Percentiles rank a stretch among this genome's conserved stretches.
Conservation (phyloP, 371 early-diverging fungal species). For the Polyrhizophydium stewartii region DNA sequence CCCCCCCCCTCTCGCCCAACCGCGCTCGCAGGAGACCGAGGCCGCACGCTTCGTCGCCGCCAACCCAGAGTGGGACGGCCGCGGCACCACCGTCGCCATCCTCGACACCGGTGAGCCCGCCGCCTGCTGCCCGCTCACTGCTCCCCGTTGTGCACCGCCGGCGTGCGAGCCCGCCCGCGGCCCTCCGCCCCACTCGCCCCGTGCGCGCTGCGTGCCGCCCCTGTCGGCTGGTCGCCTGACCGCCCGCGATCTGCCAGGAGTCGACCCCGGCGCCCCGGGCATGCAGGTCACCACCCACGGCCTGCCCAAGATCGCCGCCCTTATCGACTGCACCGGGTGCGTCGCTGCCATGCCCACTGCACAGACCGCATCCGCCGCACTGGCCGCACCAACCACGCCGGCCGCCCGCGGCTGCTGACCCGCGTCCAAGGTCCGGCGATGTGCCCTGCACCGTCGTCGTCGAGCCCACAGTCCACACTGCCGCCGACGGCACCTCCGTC, state of each 20-base stretch:
- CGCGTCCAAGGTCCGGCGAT: conserved; percentile 67
- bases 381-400: no score
- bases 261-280: conserved; percentile 86
- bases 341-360: no score
- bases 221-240: no score
- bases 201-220: no score
- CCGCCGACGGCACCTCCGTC: conserved; percentile 22
- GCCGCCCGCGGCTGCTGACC: no score
- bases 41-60: conserved; percentile 77
- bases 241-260: conserved; percentile 40
- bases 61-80: conserved; percentile 78
- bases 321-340: conserved; percentile 90
- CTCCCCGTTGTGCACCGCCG: no score
- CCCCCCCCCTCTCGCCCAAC: conserved; percentile 5
- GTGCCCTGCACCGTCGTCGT: conserved; percentile 60
- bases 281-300: conserved; percentile 76
- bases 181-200: neutral
- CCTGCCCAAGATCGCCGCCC: conserved; percentile 82
- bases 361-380: no score
- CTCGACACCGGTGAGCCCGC: conserved; percentile 68
- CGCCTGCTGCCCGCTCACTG: neutral
- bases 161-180: no score
- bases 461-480: conserved; percentile 37
- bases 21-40: conserved; percentile 66
- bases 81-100: conserved; percentile 84